Conservation (phyloP, 768 basidiomycete species). For the Phylloporus sp. region DNA sequence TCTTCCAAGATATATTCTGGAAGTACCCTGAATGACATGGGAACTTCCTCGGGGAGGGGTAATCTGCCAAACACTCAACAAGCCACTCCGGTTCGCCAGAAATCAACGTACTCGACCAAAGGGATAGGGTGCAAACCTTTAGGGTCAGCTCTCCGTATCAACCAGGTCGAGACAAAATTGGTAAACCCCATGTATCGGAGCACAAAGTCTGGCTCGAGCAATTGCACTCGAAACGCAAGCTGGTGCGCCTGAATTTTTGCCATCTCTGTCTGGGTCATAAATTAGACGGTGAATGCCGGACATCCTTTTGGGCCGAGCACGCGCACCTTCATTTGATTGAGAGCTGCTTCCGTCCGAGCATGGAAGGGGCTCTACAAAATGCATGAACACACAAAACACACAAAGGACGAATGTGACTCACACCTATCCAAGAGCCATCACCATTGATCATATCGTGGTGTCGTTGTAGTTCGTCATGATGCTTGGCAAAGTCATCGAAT, state of each 20-base stretch:
- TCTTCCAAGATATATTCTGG: constrained; percentile 96
- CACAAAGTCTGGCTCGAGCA: constrained; percentile 81
- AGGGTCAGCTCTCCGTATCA: constrained; percentile 87
- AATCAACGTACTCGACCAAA: constrained; percentile 52
- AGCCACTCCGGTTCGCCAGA: neutral
- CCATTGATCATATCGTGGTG: constrained; percentile 72
- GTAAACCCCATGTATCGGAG: constrained; percentile 76
- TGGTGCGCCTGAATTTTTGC: constrained; percentile 67
- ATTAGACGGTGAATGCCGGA: neutral
- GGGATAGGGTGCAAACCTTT: constrained; percentile 68
- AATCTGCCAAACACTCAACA: constrained; percentile 45
- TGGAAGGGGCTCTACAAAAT: constrained; percentile 57
- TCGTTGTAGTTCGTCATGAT: constrained; percentile 69
- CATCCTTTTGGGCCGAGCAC: neutral
- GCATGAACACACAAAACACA: neutral
- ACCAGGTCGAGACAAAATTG: constrained; percentile 91
- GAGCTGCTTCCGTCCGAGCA: constrained; percentile 69
- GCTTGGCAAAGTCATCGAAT: constrained; percentile 67
- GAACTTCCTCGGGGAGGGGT: constrained; percentile 81
- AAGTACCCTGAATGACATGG: constrained; percentile 76
- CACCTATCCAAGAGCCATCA: constrained; percentile 79
- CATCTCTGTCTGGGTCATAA: constrained; percentile 52
- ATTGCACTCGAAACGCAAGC: constrained; percentile 76
- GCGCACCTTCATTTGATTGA: constrained; percentile 72
- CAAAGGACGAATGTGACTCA: constrained; percentile 34